phyloP scores from a whole-genome alignment of 768 basidiomycete species.

The Leucosporidium creatinivorum region DNA sequence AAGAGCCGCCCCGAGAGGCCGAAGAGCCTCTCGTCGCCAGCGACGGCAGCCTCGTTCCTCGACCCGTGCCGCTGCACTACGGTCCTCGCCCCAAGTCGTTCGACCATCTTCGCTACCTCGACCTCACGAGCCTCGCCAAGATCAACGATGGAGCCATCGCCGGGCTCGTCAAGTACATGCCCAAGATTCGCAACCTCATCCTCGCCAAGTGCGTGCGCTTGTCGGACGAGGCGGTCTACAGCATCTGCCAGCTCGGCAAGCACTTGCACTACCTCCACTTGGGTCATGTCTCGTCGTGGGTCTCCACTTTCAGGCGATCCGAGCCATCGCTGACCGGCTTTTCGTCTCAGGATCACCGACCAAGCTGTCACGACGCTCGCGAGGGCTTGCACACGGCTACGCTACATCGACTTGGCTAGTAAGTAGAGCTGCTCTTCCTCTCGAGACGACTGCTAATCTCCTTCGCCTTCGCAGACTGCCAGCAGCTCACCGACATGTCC shows the following conservation, averaged over 20 bases:
- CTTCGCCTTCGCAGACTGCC: conserved; percentile 56
- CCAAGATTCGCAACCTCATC: conserved; percentile 76
- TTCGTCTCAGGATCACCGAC: conserved; percentile 65
- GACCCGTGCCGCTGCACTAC: conserved; percentile 3
- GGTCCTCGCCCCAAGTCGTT: conserved; percentile 46
- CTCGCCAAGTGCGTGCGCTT: conserved; percentile 73
- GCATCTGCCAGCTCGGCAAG: conserved; percentile 79
- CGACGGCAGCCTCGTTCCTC: conserved; percentile 1
- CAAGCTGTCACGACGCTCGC: conserved; percentile 75
- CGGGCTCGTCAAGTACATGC: conserved; percentile 70
- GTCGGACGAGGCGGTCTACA: conserved; percentile 74
- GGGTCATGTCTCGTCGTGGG: conserved; percentile 62
- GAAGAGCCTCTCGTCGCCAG: conserved; percentile 50
- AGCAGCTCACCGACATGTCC: conserved; percentile 80
- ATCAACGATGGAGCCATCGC: conserved; percentile 77
- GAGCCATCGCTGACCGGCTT: conserved; percentile 32
- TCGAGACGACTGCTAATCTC: not conserved
- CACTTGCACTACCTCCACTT: conserved; percentile 91
- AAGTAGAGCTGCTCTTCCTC: conserved; percentile 40
- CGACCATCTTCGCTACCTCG: conserved; percentile 85
- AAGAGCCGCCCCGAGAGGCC: not conserved
- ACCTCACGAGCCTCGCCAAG: conserved; percentile 74
- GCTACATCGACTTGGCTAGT: conserved; percentile 97
- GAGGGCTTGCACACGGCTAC: conserved; percentile 73
- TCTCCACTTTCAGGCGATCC: not conserved